These are phyloP conservation scores for Metschnikowia arizonensis DNA, from an alignment of 805 yeast species.

Conservation along the genomic window DNA sequence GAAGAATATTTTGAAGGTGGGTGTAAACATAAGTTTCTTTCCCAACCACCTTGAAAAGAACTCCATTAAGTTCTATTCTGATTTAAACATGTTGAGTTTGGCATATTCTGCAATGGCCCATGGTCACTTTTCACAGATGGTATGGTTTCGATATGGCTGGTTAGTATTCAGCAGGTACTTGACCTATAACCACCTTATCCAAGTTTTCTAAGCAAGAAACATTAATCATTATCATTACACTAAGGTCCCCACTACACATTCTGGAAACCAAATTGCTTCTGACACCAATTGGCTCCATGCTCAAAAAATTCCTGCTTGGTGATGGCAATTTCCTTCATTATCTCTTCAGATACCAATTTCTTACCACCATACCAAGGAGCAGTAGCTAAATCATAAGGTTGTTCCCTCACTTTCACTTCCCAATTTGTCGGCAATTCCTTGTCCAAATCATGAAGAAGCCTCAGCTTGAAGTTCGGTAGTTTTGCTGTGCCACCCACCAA, in stretches of 20 bases:
- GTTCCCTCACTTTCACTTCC: conserved; percentile 49
- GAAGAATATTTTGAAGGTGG: conserved; percentile 28
- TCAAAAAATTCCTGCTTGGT: conserved; percentile 81
- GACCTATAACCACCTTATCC: conserved; percentile 64
- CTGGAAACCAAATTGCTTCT: conserved; percentile 47
- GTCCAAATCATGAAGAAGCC: conserved; percentile 60
- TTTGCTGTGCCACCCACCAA: conserved; percentile 81
- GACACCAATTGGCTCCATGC: conserved; percentile 65
- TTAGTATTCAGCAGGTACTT: conserved; percentile 70
- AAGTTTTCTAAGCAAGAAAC: conserved; percentile 11
- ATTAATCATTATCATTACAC: too few species aligned
- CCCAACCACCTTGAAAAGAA: conserved; percentile 8
- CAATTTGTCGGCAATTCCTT: conserved; percentile 70
- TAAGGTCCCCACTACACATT: too few species aligned
- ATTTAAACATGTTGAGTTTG: conserved; percentile 37
- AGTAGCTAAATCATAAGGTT: conserved; percentile 23
- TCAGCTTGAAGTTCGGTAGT: conserved; percentile 58
- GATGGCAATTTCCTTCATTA: conserved; percentile 51
- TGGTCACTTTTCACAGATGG: conserved; percentile 88
- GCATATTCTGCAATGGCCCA: conserved; percentile 68
- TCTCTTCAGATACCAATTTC: conserved; percentile 33
- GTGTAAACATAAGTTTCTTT: conserved; percentile 38
- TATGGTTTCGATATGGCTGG: conserved; percentile 94
- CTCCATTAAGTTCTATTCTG: conserved; percentile 33
- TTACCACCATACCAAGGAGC: conserved; percentile 39